phyloP scores from a whole-genome alignment of 306 rosid genomes.

The Malus sylvestris region DNA sequence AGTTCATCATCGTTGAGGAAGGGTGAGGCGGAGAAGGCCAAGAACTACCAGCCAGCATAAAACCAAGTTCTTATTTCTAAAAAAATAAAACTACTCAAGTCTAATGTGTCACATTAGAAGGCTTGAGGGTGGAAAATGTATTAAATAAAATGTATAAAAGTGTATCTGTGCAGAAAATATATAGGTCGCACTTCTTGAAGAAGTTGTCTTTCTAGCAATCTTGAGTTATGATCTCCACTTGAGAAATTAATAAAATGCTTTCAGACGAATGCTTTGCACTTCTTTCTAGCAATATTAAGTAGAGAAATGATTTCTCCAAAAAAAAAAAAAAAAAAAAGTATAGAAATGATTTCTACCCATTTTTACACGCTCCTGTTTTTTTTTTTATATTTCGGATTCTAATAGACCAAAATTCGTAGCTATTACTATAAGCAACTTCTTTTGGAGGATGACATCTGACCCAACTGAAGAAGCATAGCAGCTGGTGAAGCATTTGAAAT shows the following conservation, averaged over 20 bases:
- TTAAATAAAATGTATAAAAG: neutral
- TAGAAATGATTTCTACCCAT: no score
- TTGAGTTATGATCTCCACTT: neutral
- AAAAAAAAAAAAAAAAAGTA: no score
- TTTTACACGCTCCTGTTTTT: no score
- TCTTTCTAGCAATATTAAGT: no score
- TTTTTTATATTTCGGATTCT: no score
- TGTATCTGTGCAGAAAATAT: neutral
- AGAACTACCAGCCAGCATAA: conserved; percentile 18
- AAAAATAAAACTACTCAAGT: neutral
- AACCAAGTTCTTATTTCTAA: neutral
- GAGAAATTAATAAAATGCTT: neutral
- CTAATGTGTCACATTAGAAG: neutral
- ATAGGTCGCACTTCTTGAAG: neutral
- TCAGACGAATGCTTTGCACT: no score
- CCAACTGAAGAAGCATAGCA: no score
- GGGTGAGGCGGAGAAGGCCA: conserved; percentile 63
- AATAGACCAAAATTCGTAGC: no score
- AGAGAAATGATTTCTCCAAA: no score
- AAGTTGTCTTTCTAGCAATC: neutral
- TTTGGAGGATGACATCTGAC: no score
- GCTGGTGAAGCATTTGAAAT: no score
- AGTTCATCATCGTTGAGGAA: conserved; percentile 69
- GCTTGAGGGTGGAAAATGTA: neutral
- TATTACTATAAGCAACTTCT: no score